These are phyloP conservation scores for Oryza coarctata DNA, from an alignment of 176 grass and related monocot genomes.

Conservation along the genomic window DNA sequence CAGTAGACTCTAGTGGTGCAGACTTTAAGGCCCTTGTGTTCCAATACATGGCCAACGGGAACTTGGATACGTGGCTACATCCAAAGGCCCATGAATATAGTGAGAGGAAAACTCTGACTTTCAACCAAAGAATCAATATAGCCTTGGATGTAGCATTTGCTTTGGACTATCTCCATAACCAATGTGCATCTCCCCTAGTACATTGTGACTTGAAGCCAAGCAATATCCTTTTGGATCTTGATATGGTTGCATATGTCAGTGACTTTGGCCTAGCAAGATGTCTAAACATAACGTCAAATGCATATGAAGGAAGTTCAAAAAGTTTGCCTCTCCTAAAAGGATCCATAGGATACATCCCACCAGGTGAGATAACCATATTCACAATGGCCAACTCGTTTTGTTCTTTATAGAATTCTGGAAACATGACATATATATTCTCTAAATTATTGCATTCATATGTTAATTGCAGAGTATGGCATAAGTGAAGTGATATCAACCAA, in stretches of 20 bases:
- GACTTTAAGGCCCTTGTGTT: slow-evolving; percentile 66
- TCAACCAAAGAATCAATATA: slow-evolving; percentile 35
- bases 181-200: slow-evolving; percentile 24
- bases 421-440: background rate
- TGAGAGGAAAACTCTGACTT: slow-evolving; percentile 4
- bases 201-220: slow-evolving; percentile 52
- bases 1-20: slow-evolving; percentile 26
- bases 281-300: slow-evolving; percentile 5
- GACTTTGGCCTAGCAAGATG: slow-evolving; percentile 48
- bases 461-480: slow-evolving; percentile 41
- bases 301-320: slow-evolving; percentile 8
- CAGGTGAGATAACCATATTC: slow-evolving; percentile 21
- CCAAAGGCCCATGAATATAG: background rate
- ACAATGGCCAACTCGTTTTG: background rate
- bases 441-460: background rate
- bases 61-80: slow-evolving; percentile 59
- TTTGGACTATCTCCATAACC: slow-evolving; percentile 58
- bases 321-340: slow-evolving; percentile 32
- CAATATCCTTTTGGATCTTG: slow-evolving; percentile 45
- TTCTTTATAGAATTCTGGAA: background rate
- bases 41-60: slow-evolving; percentile 58
- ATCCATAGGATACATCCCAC: slow-evolving; percentile 54
- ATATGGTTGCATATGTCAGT: slow-evolving; percentile 25
- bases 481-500: slow-evolving; percentile 31
- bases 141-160: slow-evolving; percentile 27